Percentiles rank a stretch among this genome's conserved stretches.
phyloP scores from a whole-genome alignment of 2,329 filamentous ascomycete genomes.

The Taxawa tesnikishii region DNA sequence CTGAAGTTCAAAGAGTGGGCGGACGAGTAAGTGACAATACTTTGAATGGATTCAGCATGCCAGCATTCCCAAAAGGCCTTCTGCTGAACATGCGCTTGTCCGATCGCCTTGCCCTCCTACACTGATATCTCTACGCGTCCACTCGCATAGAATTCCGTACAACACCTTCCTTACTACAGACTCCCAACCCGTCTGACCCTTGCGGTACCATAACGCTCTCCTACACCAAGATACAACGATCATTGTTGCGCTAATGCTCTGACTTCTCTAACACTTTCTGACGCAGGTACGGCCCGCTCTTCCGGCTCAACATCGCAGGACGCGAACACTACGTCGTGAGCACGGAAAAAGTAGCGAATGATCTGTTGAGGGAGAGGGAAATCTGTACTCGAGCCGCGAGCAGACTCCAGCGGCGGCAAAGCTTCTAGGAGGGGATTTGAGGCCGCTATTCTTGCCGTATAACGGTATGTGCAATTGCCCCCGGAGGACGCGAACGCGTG shows the following conservation, averaged over 20 bases:
- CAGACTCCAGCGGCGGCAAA: conserved; percentile 23
- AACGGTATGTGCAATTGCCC: conserved; percentile 10
- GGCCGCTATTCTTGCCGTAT: conserved; percentile 20
- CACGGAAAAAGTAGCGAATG: conserved; percentile 26
- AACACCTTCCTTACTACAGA: too few relatives aligned
- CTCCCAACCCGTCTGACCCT: too few relatives aligned
- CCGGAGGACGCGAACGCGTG: too few relatives aligned
- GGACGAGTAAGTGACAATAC: conserved; percentile 27
- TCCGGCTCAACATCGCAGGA: conserved; percentile 31
- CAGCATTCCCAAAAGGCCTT: too few relatives aligned
- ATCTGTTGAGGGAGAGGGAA: conserved; percentile 30
- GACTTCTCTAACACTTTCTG: conserved; percentile 26
- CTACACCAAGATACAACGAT: too few relatives aligned
- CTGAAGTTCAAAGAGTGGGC: conserved; percentile 27
- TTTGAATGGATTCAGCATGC: conserved; percentile 31
- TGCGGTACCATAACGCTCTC: too few relatives aligned
- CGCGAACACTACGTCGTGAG: conserved; percentile 33
- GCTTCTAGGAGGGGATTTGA: conserved; percentile 18
- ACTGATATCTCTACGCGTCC: too few relatives aligned
- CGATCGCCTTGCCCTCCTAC: too few relatives aligned
- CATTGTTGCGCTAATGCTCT: conserved; percentile 27
- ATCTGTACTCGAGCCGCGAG: conserved; percentile 34
- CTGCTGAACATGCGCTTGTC: too few relatives aligned
- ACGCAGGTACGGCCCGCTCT: conserved; percentile 33
- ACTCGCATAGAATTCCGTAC: too few relatives aligned